Conservation (phyloP, 2,329 filamentous ascomycete species). For the Onygena corvina region DNA sequence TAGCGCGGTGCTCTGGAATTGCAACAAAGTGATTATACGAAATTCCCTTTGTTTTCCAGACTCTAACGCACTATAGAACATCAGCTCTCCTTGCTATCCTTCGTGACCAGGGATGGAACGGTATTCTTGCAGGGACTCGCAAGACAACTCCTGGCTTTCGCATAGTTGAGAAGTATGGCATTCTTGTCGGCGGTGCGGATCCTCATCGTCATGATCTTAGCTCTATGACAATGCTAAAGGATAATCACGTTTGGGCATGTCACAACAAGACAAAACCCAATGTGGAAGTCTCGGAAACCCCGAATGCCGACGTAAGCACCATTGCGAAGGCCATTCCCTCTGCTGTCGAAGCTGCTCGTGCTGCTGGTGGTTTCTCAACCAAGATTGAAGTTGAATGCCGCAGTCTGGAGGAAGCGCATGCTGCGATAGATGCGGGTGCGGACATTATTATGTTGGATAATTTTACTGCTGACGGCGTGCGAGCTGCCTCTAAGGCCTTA, state of each 20-base stretch:
- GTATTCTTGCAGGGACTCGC: constrained; percentile 80
- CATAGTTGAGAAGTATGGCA: constrained; percentile 94
- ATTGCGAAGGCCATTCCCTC: constrained; percentile 59
- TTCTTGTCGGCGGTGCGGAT: constrained; percentile 87
- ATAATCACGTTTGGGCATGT: constrained; percentile 93
- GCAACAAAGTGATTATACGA: constrained; percentile 48
- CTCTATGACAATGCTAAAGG: constrained; percentile 97
- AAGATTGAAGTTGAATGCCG: constrained; percentile 97
- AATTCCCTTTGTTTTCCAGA: not conserved
- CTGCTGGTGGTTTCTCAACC: constrained; percentile 74
- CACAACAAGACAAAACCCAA: constrained; percentile 35
- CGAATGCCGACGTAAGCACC: constrained; percentile 49
- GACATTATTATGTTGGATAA: constrained; percentile 98
- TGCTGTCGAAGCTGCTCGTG: constrained; percentile 72
- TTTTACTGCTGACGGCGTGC: constrained; percentile 69
- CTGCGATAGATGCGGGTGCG: constrained; percentile 79
- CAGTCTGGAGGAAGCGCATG: constrained; percentile 74
- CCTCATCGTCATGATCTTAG: constrained; percentile 81
- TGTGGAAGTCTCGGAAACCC: not conserved
- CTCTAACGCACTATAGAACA: constrained; percentile 24
- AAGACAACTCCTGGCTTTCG: constrained; percentile 96
- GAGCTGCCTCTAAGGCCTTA: constrained; percentile 58
- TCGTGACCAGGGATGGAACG: constrained; percentile 57
- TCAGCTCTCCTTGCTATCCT: constrained; percentile 41
- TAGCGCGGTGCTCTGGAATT: constrained; percentile 83